phyloP scores from a whole-genome alignment of 108 stramenopile genomes.

The Cylindrotheca closterium region DNA sequence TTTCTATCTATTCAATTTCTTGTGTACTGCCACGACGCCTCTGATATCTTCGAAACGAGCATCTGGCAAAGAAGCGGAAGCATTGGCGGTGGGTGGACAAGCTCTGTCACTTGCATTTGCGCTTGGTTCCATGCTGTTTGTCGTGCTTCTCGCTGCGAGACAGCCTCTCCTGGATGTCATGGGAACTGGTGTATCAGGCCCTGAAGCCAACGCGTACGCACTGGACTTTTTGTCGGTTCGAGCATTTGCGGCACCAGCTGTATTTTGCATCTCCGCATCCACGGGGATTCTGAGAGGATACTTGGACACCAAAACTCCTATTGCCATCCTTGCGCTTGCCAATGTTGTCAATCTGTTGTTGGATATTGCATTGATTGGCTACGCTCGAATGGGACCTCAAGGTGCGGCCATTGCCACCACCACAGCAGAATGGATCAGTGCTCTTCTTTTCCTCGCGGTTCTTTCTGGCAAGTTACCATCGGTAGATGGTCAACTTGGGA shows the following conservation, averaged over 20 bases:
- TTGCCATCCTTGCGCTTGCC: slow-evolving; percentile 60
- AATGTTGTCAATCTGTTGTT: slow-evolving; percentile 73
- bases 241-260: slow-evolving; percentile 78
- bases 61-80: slow-evolving; percentile 48
- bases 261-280: slow-evolving; percentile 74
- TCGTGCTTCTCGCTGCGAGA: slow-evolving; percentile 34
- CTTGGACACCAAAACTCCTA: slow-evolving; percentile 82
- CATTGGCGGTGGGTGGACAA: slow-evolving; percentile 71
- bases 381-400: slow-evolving; percentile 58
- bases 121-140: slow-evolving; percentile 46
- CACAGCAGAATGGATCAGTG: slow-evolving; percentile 80
- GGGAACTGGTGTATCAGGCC: slow-evolving; percentile 70
- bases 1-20: slow-evolving; percentile 83
- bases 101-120: slow-evolving; percentile 66
- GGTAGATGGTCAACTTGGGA: slow-evolving; percentile 53
- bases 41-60: slow-evolving; percentile 63
- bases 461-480: slow-evolving; percentile 64
- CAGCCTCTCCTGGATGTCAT: slow-evolving; percentile 64
- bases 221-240: slow-evolving; percentile 61
- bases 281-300: slow-evolving; percentile 83
- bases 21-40: slow-evolving; percentile 84
- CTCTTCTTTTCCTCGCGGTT: slow-evolving; percentile 67
- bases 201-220: slow-evolving; percentile 61
- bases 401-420: slow-evolving; percentile 89
- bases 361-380: slow-evolving; percentile 66